Evolutionary conservation across 495 filamentous ascomycete genomes (phyloP).

Genomic region (Astrocystis sublimbata): DNA sequence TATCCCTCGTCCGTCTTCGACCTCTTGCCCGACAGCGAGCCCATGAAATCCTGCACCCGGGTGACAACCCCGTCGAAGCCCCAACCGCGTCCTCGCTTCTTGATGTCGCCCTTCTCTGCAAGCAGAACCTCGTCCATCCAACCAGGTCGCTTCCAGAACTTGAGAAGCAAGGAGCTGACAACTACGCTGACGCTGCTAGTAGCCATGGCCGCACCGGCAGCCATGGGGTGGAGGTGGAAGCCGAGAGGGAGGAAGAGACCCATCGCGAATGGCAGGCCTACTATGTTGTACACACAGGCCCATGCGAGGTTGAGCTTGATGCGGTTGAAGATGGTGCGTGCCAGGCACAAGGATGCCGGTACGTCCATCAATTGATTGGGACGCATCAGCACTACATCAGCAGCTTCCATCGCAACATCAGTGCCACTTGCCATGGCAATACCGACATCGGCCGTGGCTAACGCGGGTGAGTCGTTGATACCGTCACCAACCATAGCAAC

Average conservation of each 20-base stretch:
- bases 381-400: slow-evolving; percentile 93
- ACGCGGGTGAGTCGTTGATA: slow-evolving; percentile 96
- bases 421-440: slow-evolving; percentile 92
- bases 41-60: slow-evolving; percentile 39
- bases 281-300: slow-evolving; percentile 89
- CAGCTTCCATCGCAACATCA: slow-evolving; percentile 97
- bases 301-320: slow-evolving; percentile 93
- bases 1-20: slow-evolving; percentile 56
- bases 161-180: slow-evolving; percentile 76
- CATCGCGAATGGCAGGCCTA: slow-evolving; percentile 97
- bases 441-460: slow-evolving; percentile 89
- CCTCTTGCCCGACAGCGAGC: slow-evolving; percentile 35
- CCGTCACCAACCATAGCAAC: slow-evolving; percentile 99
- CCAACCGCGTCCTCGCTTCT: slow-evolving; percentile 48
- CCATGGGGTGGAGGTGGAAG: slow-evolving; percentile 87
- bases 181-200: slow-evolving; percentile 88
- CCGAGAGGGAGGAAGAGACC: slow-evolving; percentile 89
- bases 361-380: slow-evolving; percentile 90
- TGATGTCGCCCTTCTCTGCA: slow-evolving; percentile 52
- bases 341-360: slow-evolving; percentile 78
- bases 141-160: slow-evolving; percentile 78
- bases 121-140: slow-evolving; percentile 84
- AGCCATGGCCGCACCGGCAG: slow-evolving; percentile 94
- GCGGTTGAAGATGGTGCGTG: slow-evolving; percentile 80
- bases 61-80: slow-evolving; percentile 44